Conservation (phyloP, 495 filamentous ascomycete genomes). For the Amniculicola lignicola region DNA sequence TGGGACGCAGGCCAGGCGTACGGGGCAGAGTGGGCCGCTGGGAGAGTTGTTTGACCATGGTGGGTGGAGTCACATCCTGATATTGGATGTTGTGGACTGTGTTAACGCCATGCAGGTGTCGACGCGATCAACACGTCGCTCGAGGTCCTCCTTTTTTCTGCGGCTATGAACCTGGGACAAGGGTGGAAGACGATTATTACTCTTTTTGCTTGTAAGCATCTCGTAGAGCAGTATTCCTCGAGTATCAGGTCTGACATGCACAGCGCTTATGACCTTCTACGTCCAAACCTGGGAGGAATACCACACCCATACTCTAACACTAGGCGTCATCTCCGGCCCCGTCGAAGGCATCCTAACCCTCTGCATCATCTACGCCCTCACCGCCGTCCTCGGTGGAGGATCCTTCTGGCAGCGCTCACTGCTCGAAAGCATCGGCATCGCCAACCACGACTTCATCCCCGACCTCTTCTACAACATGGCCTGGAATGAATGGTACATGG, state of each 20-base stretch:
- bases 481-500: slow-evolving; percentile 89
- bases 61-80: slow-evolving; percentile 37
- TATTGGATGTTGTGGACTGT: neutral
- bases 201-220: slow-evolving; percentile 71
- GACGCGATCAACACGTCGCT: slow-evolving; percentile 95
- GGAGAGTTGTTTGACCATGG: slow-evolving; percentile 98
- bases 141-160: slow-evolving; percentile 87
- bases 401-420: slow-evolving; percentile 88
- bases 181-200: slow-evolving; percentile 82
- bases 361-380: slow-evolving; percentile 77
- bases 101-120: slow-evolving; percentile 55
- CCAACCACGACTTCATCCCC: slow-evolving; percentile 61
- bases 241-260: slow-evolving; percentile 18
- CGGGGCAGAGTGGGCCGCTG: slow-evolving; percentile 85
- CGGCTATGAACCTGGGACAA: slow-evolving; percentile 87
- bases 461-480: slow-evolving; percentile 67
- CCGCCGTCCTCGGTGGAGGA: slow-evolving; percentile 77
- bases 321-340: slow-evolving; percentile 89
- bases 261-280: slow-evolving; percentile 86
- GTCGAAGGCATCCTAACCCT: slow-evolving; percentile 92
- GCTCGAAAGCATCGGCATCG: slow-evolving; percentile 67
- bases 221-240: neutral
- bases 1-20: slow-evolving; percentile 90
- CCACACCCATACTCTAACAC: slow-evolving; percentile 90
- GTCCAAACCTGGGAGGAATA: slow-evolving; percentile 99